Percentiles rank a stretch among this genome's conserved stretches.
Evolutionary conservation across 805 yeast species (phyloP).

Genomic region (Sugiyamaella smithiae): DNA sequence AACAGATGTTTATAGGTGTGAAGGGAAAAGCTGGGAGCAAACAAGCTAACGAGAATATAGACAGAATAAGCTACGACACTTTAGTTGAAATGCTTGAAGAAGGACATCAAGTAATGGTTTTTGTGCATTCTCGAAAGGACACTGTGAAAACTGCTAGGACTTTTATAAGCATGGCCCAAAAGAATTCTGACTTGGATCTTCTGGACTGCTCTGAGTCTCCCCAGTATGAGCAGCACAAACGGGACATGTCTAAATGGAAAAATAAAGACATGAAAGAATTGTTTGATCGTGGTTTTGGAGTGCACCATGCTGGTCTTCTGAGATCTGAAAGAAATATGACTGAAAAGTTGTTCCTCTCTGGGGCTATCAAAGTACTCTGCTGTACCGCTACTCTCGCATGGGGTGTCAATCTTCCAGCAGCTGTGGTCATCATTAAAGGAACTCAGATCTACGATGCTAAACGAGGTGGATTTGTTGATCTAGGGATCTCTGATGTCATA

Average conservation of each 20-base stretch:
- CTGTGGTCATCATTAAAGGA: conserved; percentile 93
- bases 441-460: conserved; percentile 94
- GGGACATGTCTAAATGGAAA: conserved; percentile 28
- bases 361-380: conserved; percentile 84
- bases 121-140: conserved; percentile 93
- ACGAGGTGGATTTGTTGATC: conserved; percentile 89
- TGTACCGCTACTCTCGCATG: conserved; percentile 98
- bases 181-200: conserved; percentile 50
- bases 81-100: conserved; percentile 59
- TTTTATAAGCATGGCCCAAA: conserved; percentile 65
- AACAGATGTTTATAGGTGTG: conserved; percentile 85
- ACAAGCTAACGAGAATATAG: conserved; percentile 67
- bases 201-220: conserved; percentile 55
- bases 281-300: conserved; percentile 79
- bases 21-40: conserved; percentile 79
- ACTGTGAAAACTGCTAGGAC: conserved; percentile 79
- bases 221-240: conserved; percentile 32
- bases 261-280: conserved; percentile 80
- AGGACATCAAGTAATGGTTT: conserved; percentile 92
- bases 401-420: conserved; percentile 99
- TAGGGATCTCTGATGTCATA: conserved; percentile 94
- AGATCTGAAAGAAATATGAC: conserved; percentile 86
- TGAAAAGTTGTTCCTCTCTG: conserved; percentile 80
- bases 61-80: conserved; percentile 72
- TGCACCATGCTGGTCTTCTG: conserved; percentile 97